A percentile compares a stretch with the other conserved stretches of the same genome.
phyloP scores from a whole-genome alignment of 2,329 filamentous ascomycete species.

The Tolypocladium guangdongense region DNA sequence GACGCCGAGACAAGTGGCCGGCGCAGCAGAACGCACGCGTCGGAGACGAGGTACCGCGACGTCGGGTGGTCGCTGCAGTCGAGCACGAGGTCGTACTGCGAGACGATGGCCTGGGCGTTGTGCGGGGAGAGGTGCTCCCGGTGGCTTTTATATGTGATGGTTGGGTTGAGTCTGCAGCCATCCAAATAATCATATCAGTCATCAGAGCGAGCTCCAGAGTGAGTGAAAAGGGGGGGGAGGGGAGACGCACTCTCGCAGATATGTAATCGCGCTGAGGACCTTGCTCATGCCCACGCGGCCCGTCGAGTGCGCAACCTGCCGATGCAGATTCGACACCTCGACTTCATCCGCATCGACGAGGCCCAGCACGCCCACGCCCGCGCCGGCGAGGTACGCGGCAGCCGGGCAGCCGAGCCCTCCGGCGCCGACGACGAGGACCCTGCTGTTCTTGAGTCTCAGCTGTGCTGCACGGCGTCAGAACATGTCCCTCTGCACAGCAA shows the following conservation, averaged over 20 bases:
- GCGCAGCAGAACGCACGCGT: conserved; percentile 68
- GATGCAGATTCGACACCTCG: conserved; percentile 82
- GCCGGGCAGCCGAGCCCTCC: conserved; percentile 89
- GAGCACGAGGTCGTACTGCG: conserved; percentile 69
- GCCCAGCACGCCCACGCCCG: conserved; percentile 74
- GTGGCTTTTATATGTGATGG: conserved; percentile 53
- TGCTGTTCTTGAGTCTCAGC: conserved; percentile 56
- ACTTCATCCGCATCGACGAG: conserved; percentile 82
- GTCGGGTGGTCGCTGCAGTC: conserved; percentile 94
- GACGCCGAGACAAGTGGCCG: conserved; percentile 84
- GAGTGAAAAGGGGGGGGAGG: background rate
- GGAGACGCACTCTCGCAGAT: conserved; percentile 38
- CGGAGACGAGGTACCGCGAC: conserved; percentile 85
- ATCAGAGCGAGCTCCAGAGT: background rate
- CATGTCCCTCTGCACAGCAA: background rate
- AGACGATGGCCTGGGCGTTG: conserved; percentile 56
- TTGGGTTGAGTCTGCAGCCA: conserved; percentile 56
- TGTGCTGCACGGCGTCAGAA: conserved; percentile 46
- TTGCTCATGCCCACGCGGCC: conserved; percentile 63
- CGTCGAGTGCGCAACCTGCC: conserved; percentile 74
- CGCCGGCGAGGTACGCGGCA: conserved; percentile 82
- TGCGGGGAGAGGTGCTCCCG: conserved; percentile 53
- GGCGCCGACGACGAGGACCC: conserved; percentile 72
- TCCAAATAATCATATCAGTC: background rate
- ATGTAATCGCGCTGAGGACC: conserved; percentile 62